Base-by-base conservation (phyloP, 2,329 filamentous ascomycete genomes). In the Claviceps africana region DNA sequence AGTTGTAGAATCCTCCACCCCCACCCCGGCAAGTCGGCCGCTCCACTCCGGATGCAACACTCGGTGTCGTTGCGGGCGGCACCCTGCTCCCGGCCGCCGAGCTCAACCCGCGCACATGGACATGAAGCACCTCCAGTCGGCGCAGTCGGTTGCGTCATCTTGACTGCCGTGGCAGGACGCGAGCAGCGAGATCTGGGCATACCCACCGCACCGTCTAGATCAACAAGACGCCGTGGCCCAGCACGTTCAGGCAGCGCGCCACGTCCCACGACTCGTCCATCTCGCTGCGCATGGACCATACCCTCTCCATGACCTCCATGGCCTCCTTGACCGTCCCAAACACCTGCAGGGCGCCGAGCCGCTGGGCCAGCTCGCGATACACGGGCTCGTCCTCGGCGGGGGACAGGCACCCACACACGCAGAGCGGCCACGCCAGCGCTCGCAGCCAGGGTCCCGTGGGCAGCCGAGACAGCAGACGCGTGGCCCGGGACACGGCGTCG, bases 271-370 rank as follows among this genome's bases (percentile, higher is more conserved):
- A 65, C 56, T 69, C 67, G 50, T 72, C 70, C 10, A 69, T 66
- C 50, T 65, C 56, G 10, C 64, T 65, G 9, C 70, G 60, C 28
- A 59, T 59, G 2, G 65, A 62, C 74, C 74, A 77, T 1, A 75
- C 70, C 31, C 61, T 64, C 58, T 75, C 70, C 70, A 75, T 72
- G 22, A 75, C 65, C 15, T 64, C 63, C 35, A 72, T 59, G 2
- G 72, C 70, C 51, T 71, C 68, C 52, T 63, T 66, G 17, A 72
- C 62, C 0, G 72, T 72, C 1, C 75, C 73, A 53, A 76, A 75
- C 2, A 72, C 62, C 50, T 66, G 65, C 3, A 74, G 55, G 2
- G 69, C 62, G 3, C 72, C 71, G 55, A 77, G 66, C 2, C 62
- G 61, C 10, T 57, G 59, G 2, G 71, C 65, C 59, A 76, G 64